Base-by-base conservation (phyloP, 208 protist genomes). In the Acanthamoeba castellanii region DNA sequence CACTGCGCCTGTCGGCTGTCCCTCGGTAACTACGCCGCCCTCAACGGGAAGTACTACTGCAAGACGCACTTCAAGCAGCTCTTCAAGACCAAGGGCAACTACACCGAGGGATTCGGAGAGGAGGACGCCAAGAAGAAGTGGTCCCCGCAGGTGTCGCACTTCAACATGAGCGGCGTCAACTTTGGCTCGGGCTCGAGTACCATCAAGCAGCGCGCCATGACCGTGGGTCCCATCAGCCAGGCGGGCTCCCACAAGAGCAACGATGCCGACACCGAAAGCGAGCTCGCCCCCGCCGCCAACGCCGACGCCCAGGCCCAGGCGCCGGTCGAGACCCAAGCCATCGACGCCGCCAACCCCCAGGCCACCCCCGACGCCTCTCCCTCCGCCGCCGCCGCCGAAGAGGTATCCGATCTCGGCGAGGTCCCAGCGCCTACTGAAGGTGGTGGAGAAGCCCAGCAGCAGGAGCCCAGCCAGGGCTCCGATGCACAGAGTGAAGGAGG, bases 1-100 rank as follows among this genome's bases (percentile, higher is more conserved):
- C 50, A 92, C 64, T 88, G 52, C 70, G 27, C 27, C 22, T 59
- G 52, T 8, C 25, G n/a, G 34, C 68, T 88, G 14, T 66, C 32
- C 76, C 52, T 88, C 13, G 70, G 47, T 22, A 90, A 47, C 47
- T 88, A 45, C 70, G 78, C 78, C 45, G 42, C 70, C 42, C 22
- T 89, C 25, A 78, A 64, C 27, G 59, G 52, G 34, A 72, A 94
- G 27, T 94, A 95, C 57, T 97, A 92, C 50, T 97, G 96, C 37
- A 97, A 97, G 94, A 68, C 96, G 27, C 96, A 97, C 55, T 95
- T 96, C 85, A 95, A 96, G 81, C 95, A 96, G 34, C 89, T 97
- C 8, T 97, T 96, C 90, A 93, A 92, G 13, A 92, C 68, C n/a
- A 96, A 97, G 59, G 96, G 96, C 27, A 97, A 97, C 87, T 95